phyloP scores from a whole-genome alignment of 805 yeast genomes.

The Candida quercuum region DNA sequence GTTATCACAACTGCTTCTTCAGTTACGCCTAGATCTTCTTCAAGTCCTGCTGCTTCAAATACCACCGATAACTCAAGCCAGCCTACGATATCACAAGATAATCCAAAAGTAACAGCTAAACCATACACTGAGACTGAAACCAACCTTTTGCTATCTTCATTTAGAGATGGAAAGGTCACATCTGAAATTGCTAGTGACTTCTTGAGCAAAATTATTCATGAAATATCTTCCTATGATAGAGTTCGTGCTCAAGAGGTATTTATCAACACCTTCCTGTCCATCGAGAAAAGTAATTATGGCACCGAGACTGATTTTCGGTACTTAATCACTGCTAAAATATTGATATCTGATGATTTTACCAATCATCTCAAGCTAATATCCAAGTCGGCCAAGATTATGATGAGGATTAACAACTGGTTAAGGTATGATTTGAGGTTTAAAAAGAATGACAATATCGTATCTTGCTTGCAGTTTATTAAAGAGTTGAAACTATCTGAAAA shows the following conservation, averaged over 20 bases:
- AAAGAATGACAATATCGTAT: not conserved
- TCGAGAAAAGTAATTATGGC: constrained; percentile 1
- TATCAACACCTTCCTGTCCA: not conserved
- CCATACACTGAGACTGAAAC: not conserved
- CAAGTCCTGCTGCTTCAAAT: not conserved
- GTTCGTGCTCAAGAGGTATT: not conserved
- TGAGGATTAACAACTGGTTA: constrained; percentile 5
- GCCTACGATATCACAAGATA: too few relatives aligned
- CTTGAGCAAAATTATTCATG: not conserved
- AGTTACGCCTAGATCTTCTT: too few relatives aligned
- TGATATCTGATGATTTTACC: not conserved
- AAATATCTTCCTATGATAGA: not conserved
- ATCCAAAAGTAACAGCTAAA: not conserved
- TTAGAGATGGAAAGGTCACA: too few relatives aligned
- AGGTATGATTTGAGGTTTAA: constrained; percentile 2
- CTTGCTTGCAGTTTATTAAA: not conserved
- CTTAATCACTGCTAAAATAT: not conserved
- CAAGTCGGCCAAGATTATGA: not conserved
- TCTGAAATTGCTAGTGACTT: not conserved
- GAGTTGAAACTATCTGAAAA: not conserved
- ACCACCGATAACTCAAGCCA: too few relatives aligned
- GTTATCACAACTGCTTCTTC: too few relatives aligned
- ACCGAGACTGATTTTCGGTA: constrained; percentile 1
- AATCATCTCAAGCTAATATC: not conserved
- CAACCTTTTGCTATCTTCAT: not conserved